Evolutionary conservation across 192 early-diverging fungal genomes (phyloP), one percentile per base, ranked within the genome.

Genomic region (Lobosporangium transversale): DNA sequence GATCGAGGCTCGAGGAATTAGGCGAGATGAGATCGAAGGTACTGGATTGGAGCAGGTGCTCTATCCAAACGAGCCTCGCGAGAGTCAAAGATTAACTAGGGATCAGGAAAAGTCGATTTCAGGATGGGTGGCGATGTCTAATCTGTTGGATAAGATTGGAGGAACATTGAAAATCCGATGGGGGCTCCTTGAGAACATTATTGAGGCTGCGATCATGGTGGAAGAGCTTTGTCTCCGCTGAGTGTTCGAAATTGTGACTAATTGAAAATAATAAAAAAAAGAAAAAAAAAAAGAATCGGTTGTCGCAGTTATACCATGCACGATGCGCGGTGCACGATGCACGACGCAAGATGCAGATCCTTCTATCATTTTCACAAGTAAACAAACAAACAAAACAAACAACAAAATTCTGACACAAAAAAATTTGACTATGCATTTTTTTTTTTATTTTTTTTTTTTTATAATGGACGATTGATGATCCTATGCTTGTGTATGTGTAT

Each of bases 91-190:
- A 31, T 23, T 9, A 0, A 43, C 18, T 12, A 21, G n/a, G 11
- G 35, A 29, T 8, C 24, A 42, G 4, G 9, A 17, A 17, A 12
- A 21, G 9, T 47, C 53, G 7, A 30, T 37, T 0, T 71, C 69
- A 3, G 73, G 73, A 49, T 76, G 73, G 73, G 45, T 62, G 14
- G 48, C 23, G 8, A 76, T 76, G 73, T 61, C 64, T 0, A 23
- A 45, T 12, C 27, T 57, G 27, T 31, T 76, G 29, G 27, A 15
- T 4, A 49, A 9, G 27, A 50, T 76, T 44, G 64, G 73, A 45
- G 73, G 73, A 26, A 55, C 73, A 21, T 47, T 76, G 35, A 35
- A 57, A 27, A 37, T 23, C 15, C 63, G 73, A 15, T 76, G 73
- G 73, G 64, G 67, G 31, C 37, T 45, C 14, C 47, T 76, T 14